Conservation (phyloP, 169 alveolate species). For the Theileria orientalis region DNA sequence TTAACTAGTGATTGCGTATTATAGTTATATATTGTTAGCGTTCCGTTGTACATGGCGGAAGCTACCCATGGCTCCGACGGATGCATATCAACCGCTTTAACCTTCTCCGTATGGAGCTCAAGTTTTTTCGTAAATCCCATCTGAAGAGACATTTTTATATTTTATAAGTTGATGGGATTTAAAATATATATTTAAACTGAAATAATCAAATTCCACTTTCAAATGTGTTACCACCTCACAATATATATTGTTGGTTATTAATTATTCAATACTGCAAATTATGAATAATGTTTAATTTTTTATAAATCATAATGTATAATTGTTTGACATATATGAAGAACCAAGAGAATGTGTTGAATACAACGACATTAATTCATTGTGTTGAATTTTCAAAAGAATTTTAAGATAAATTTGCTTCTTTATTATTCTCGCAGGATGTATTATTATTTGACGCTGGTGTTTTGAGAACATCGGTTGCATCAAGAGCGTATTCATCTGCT, state of each 20-base stretch:
- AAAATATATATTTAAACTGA: neutral
- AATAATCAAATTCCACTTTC: neutral
- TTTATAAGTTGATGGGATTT: slow-evolving; percentile 7
- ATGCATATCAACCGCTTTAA: slow-evolving; percentile 94
- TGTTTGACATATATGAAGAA: too few relatives aligned
- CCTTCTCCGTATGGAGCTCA: slow-evolving; percentile 91
- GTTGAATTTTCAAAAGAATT: neutral
- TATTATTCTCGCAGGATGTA: neutral
- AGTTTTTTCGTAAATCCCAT: slow-evolving; percentile 91
- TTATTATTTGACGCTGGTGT: neutral
- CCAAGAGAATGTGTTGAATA: neutral
- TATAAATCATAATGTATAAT: slow-evolving; percentile 1
- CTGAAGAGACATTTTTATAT: slow-evolving; percentile 86
- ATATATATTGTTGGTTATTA: neutral
- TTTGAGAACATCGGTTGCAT: slow-evolving; percentile 21
- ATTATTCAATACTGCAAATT: neutral
- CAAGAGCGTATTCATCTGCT: slow-evolving; percentile 63
- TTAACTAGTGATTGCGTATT: slow-evolving; percentile 88
- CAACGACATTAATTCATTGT: neutral
- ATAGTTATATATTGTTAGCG: slow-evolving; percentile 85
- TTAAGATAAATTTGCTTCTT: neutral
- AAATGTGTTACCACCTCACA: slow-evolving; percentile 14
- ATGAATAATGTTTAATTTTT: neutral
- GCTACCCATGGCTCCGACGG: slow-evolving; percentile 94
- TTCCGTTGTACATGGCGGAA: slow-evolving; percentile 92